Conservation (phyloP, 495 filamentous ascomycete species). For the Antarctomyces pellizariae region DNA sequence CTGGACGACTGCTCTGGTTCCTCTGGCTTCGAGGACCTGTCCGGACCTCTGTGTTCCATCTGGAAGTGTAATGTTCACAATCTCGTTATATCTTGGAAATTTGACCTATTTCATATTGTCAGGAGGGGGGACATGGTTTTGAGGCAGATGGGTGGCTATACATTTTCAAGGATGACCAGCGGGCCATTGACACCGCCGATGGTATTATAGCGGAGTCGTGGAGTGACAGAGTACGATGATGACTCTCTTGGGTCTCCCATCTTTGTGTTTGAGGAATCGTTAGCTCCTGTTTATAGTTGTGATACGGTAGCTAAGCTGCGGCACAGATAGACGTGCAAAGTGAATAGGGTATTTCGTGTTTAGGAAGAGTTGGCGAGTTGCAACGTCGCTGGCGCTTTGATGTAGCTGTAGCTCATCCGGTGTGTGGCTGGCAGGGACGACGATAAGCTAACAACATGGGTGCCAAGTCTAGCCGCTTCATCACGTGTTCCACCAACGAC, state of each 20-base stretch:
- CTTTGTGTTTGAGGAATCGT: no score
- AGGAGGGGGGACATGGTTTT: conserved; percentile 8
- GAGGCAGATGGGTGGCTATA: conserved; percentile 18
- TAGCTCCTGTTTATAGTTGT: neutral
- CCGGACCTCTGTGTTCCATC: conserved; percentile 87
- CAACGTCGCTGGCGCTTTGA: no score
- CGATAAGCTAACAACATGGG: no score
- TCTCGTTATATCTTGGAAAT: conserved; percentile 93
- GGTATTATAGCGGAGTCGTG: conserved; percentile 89
- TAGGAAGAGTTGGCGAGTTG: no score
- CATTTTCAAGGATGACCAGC: conserved; percentile 89
- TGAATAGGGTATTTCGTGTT: no score
- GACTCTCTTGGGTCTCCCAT: conserved; percentile 71
- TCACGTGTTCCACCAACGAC: no score
- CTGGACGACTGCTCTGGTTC: conserved; percentile 80
- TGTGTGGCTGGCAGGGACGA: no score
- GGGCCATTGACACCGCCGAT: conserved; percentile 96
- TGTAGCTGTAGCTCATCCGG: no score
- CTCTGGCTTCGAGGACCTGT: conserved; percentile 92
- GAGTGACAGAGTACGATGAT: conserved; percentile 43
- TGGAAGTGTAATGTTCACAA: conserved; percentile 83
- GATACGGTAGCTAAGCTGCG: no score
- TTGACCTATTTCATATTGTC: conserved; percentile 46
- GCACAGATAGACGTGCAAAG: no score
- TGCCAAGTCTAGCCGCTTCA: no score